phyloP scores from a whole-genome alignment of 306 rosid genomes.

The Cucurbita moschata region DNA sequence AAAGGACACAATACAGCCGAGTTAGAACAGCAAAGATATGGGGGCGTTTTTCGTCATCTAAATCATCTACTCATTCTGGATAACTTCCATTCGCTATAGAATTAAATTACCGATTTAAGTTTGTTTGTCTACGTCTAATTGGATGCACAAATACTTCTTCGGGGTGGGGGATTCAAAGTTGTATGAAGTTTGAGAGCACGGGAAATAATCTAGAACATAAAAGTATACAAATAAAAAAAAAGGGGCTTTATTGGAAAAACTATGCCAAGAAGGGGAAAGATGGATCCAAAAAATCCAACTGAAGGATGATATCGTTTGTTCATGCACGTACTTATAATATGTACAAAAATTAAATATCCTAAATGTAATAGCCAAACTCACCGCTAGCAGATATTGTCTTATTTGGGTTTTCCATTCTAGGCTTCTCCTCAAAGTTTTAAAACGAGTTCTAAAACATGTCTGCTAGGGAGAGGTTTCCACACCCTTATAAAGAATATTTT shows the following conservation, averaged over 20 bases:
- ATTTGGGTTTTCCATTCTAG: too few relatives aligned
- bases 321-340: background rate
- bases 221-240: background rate
- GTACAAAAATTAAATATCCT: background rate
- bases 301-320: background rate
- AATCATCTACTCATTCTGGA: background rate
- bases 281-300: background rate
- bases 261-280: background rate
- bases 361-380: background rate
- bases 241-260: background rate
- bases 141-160: background rate
- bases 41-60: background rate
- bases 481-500: too few relatives aligned
- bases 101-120: background rate
- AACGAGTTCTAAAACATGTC: too few relatives aligned
- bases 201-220: background rate
- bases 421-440: too few relatives aligned
- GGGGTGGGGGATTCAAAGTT: background rate
- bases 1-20: slow-evolving; percentile 12
- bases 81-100: background rate
- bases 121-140: background rate
- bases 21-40: background rate
- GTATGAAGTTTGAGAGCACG: background rate
- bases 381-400: too few relatives aligned
- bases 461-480: too few relatives aligned